Percentiles rank a stretch among this genome's conserved stretches.
Evolutionary conservation across 352 stramenopile genomes (phyloP).

Genomic region (Phytophthora rubi): DNA sequence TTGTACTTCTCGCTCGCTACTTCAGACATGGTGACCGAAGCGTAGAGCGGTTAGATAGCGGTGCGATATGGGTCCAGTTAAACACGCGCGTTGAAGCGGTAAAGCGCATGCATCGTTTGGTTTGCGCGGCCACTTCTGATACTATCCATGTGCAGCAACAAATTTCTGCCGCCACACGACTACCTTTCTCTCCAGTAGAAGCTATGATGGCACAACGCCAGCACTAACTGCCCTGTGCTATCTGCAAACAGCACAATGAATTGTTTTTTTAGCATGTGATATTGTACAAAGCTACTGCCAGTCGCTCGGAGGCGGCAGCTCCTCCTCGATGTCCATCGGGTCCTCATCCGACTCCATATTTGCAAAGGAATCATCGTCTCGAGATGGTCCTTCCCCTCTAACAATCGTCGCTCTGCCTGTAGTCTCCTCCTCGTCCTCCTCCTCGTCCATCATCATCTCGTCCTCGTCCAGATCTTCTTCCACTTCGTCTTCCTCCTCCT

Average conservation of each 20-base stretch:
- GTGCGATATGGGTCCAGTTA: not conserved
- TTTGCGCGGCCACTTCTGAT: not conserved
- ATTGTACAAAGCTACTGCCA: conserved; percentile 15
- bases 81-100: conserved; percentile 1
- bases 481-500: conserved; percentile 36
- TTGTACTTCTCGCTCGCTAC: not conserved
- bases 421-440: conserved; percentile 32
- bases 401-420: conserved; percentile 37
- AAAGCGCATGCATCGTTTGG: not conserved
- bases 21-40: not conserved
- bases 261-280: not conserved
- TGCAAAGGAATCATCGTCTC: conserved; percentile 40
- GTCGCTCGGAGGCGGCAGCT: conserved; percentile 27
- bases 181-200: too few species aligned
- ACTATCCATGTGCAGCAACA: not conserved
- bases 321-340: conserved; percentile 49
- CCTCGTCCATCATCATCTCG: conserved; percentile 41
- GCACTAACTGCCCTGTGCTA: too few species aligned
- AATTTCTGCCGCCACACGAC: too few species aligned
- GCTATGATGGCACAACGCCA: too few species aligned
- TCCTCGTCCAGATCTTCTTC: conserved; percentile 48
- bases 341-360: conserved; percentile 43
- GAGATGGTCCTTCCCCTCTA: conserved; percentile 28
- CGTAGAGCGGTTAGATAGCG: too few species aligned
- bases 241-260: too few species aligned